A percentile compares a stretch with the other conserved stretches of the same genome.
phyloP scores from a whole-genome alignment of 1,284 basidiomycete species.

The Albatrellus sp. region DNA sequence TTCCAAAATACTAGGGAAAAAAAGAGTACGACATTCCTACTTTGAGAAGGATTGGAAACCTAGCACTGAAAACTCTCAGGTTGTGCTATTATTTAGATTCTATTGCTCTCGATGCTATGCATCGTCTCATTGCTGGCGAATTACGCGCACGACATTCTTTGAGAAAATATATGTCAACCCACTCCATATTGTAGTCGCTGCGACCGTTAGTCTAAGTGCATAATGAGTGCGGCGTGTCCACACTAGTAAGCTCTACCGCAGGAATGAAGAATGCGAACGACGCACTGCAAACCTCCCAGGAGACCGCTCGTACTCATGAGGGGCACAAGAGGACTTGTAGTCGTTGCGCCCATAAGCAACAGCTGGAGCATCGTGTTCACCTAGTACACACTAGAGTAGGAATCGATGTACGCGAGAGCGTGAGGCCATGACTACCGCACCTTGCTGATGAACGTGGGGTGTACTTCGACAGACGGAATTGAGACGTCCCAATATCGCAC shows the following conservation, averaged over 20 bases:
- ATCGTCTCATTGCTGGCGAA: not conserved
- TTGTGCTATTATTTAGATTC: too few relatives aligned
- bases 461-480: slow-evolving; percentile 88
- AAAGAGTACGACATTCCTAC: too few relatives aligned
- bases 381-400: slow-evolving; percentile 24
- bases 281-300: slow-evolving; percentile 55
- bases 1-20: too few relatives aligned
- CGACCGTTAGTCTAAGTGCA: slow-evolving; percentile 63
- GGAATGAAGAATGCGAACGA: slow-evolving; percentile 6
- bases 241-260: not conserved
- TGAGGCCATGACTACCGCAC: slow-evolving; percentile 23
- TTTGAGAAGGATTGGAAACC: too few relatives aligned
- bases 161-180: slow-evolving; percentile 82
- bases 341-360: slow-evolving; percentile 79
- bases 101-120: too few relatives aligned
- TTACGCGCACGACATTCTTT: slow-evolving; percentile 41
- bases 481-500: slow-evolving; percentile 90
- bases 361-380: slow-evolving; percentile 92
- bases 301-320: slow-evolving; percentile 31
- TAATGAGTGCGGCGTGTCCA: not conserved
- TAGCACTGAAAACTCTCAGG: too few relatives aligned
- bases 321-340: slow-evolving; percentile 72
- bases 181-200: slow-evolving; percentile 84
- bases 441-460: slow-evolving; percentile 85
- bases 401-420: not conserved